Conservation (phyloP, 2,329 filamentous ascomycete genomes). For the Claviceps purpurea region DNA sequence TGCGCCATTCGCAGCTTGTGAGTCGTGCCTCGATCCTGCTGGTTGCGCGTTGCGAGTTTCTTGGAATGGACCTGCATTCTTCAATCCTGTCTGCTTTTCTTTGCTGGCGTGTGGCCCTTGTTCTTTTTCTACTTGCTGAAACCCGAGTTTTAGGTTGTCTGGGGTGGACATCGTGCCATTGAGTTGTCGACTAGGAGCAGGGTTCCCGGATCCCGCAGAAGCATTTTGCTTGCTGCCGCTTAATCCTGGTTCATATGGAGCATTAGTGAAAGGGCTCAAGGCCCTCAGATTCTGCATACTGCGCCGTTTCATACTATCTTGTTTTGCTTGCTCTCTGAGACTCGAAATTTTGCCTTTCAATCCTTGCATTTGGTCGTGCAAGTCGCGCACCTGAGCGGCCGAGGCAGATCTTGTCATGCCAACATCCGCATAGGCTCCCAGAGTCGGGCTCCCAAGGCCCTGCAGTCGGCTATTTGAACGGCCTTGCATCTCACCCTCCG, state of each 20-base stretch:
- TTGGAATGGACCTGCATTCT: neutral
- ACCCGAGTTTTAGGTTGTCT: neutral
- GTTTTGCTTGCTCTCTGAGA: conserved; percentile 63
- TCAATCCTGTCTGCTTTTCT: conserved; percentile 1
- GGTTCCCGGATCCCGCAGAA: conserved; percentile 8
- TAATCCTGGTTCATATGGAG: conserved; percentile 25
- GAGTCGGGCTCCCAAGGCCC: conserved; percentile 31
- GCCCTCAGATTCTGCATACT: conserved; percentile 65
- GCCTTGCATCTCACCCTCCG: conserved; percentile 14
- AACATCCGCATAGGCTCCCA: conserved; percentile 28
- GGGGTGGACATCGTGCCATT: neutral
- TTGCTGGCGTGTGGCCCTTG: conserved; percentile 6
- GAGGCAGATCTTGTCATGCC: conserved; percentile 54
- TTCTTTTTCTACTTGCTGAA: neutral
- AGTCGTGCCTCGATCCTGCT: neutral
- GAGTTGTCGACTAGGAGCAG: neutral
- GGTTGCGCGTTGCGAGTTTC: neutral
- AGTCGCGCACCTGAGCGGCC: conserved; percentile 54
- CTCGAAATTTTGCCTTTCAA: conserved; percentile 75
- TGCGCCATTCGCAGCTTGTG: neutral
- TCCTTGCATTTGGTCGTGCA: conserved; percentile 76
- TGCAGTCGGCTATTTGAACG: conserved; percentile 21
- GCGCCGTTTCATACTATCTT: conserved; percentile 63
- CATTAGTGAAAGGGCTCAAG: conserved; percentile 66
- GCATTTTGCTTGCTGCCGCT: conserved; percentile 8